Conservation (phyloP, 1,284 basidiomycete species). For the Ganoderma lucidum region DNA sequence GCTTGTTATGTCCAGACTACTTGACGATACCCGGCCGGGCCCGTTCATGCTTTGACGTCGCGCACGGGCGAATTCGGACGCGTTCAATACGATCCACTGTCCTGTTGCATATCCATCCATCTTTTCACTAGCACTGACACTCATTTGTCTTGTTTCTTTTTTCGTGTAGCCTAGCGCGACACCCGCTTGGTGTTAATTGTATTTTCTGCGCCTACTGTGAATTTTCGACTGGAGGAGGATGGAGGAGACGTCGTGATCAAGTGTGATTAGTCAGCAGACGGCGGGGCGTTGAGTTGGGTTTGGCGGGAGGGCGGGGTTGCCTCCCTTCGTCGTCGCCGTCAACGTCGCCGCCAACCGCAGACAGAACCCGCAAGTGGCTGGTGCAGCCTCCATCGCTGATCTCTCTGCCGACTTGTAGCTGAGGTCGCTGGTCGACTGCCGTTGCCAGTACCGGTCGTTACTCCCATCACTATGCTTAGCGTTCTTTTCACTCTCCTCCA, state of each 20-base stretch:
- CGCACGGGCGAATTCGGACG: neutral
- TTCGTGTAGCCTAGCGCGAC: conserved; percentile 24
- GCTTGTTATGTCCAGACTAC: neutral
- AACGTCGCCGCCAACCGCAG: neutral
- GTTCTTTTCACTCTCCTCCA: conserved; percentile 57
- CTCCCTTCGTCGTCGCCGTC: neutral
- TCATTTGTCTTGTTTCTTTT: conserved; percentile 9
- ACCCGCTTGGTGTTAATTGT: conserved; percentile 23
- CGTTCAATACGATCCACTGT: neutral
- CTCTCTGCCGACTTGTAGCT: conserved; percentile 14
- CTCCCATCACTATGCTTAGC: conserved; percentile 68
- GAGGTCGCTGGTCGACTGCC: conserved; percentile 62
- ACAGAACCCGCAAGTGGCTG: conserved; percentile 3
- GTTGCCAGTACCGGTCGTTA: conserved; percentile 51
- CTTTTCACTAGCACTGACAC: conserved; percentile 9
- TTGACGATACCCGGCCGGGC: neutral
- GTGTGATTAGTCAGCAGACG: neutral
- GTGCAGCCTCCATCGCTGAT: neutral
- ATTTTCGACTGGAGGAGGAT: neutral
- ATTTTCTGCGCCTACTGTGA: neutral
- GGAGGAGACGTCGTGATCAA: neutral
- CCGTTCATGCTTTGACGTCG: conserved; percentile 1
- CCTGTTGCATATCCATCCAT: conserved; percentile 1
- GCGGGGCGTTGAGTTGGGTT: neutral
- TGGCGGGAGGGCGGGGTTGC: neutral